Base-by-base conservation (phyloP, 331 rosid genomes). In the Quercus lobata region DNA sequence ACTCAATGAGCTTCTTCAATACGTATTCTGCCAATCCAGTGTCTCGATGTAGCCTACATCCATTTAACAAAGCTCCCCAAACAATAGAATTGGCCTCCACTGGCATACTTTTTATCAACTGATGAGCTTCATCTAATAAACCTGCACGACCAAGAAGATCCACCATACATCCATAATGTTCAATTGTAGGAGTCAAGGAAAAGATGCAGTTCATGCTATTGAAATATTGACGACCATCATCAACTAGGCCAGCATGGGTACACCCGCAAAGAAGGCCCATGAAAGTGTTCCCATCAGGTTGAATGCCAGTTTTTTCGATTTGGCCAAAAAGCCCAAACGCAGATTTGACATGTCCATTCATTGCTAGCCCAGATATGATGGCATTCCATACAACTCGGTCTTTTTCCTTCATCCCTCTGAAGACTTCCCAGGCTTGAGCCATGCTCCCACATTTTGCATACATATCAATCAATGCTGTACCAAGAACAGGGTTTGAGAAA, bases 401-500 rank as follows among this genome's bases (percentile, higher is more conserved):
- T 84, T 81, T 88, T 56, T 35, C 82, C 77, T 80, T 83, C 86
- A 88, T 83, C 82, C 6, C 71, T 75, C 75, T 83, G 54, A 86
- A 88, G 76, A 79, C 79, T 78, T 76, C 81, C 86, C 84, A 62
- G 8, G 88, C 89, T 17, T 53, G 82, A 5, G 2, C 69, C 85
- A 91, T 34, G 30, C 88, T 83, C 77, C 97, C 97, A 83, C 97
- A 91, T 84, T 89, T 91, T 7, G 91, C 88, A 70, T 90, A 88
- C 77, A 91, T 83, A 80, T 90, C 97, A 73, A 91, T 90, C 77
- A 92, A 81, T 7, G 97, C 88, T 11, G 97, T 90, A 46, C 97
- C 91, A 21, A 92, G 80, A 53, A 90, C 90, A 74, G 94, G 88
- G 81, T 88, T 85, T 3, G 46, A 77, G 5, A 85, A 80, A 79